A percentile compares a stretch with the other conserved stretches of the same genome.
These are phyloP conservation scores for Allomyces javanicus DNA, from an alignment of 192 early-diverging fungal species.

Conservation along the genomic window DNA sequence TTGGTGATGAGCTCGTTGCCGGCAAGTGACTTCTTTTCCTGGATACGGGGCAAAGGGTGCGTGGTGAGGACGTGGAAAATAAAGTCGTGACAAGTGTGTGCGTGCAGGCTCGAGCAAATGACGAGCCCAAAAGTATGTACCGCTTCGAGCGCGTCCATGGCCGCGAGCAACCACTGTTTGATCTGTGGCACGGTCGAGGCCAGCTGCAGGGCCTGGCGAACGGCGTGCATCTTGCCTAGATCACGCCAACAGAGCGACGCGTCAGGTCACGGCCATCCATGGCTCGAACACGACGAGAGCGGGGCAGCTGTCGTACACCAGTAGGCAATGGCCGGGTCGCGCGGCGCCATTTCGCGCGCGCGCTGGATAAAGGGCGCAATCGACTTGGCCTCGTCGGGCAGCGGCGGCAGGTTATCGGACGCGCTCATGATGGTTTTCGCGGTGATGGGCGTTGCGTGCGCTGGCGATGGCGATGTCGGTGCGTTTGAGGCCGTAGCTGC, in stretches of 20 bases:
- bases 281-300: not conserved
- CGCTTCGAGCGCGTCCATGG: constrained; percentile 66
- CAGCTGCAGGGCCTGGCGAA: constrained; percentile 46
- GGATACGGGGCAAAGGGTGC: not conserved
- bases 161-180: constrained; percentile 36
- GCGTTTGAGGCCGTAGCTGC: no score
- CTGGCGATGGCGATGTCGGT: no score
- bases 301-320: constrained; percentile 43
- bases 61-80: not conserved
- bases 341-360: constrained; percentile 47
- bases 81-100: not conserved
- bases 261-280: not conserved
- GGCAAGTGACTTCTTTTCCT: constrained; percentile 50
- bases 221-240: constrained; percentile 65
- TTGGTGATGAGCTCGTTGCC: constrained; percentile 48
- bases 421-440: not conserved
- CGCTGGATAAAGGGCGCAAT: constrained; percentile 66
- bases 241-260: not conserved
- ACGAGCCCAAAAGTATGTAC: constrained; percentile 15
- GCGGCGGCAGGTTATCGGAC: constrained; percentile 1
- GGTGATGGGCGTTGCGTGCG: no score
- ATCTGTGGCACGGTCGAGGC: constrained; percentile 26
- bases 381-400: constrained; percentile 43
- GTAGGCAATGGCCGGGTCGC: constrained; percentile 80
- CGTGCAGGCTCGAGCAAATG: not conserved